A percentile compares a stretch with the other conserved stretches of the same genome.
Conservation (phyloP, 202 grass and related monocot species). For the Miscanthus sacchariflorus region DNA sequence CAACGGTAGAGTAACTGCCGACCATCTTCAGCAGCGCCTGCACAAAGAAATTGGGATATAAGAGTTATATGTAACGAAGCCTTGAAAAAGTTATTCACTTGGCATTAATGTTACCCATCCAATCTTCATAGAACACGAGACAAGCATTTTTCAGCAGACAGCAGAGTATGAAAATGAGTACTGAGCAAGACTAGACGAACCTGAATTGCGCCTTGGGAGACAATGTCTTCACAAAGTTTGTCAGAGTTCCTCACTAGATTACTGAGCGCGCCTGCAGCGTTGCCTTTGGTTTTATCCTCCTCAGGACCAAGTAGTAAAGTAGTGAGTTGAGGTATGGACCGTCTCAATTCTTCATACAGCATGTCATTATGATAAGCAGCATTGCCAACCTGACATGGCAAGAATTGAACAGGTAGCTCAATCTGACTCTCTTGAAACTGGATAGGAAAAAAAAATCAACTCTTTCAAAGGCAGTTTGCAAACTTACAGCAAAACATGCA, state of each 20-base stretch:
- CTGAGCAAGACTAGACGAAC: constrained; percentile 45
- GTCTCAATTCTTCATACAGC: constrained; percentile 82
- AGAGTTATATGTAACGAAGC: neutral
- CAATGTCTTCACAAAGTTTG: constrained; percentile 67
- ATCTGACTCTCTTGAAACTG: neutral
- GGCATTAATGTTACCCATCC: neutral
- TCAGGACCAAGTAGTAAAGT: constrained; percentile 76
- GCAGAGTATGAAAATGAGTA: constrained; percentile 23
- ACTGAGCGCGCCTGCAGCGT: constrained; percentile 91
- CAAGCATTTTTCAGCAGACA: neutral
- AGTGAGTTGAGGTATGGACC: constrained; percentile 85
- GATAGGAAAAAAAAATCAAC: neutral
- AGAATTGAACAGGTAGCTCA: neutral
- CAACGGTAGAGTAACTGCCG: constrained; percentile 68
- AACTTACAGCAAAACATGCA: constrained; percentile 98
- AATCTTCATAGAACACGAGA: neutral
- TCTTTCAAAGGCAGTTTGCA: neutral
- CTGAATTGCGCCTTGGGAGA: constrained; percentile 84
- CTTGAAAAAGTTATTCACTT: neutral
- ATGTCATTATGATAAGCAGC: constrained; percentile 96
- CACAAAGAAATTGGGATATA: neutral
- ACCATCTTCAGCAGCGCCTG: constrained; percentile 90
- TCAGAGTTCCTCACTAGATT: constrained; percentile 86
- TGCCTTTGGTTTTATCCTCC: constrained; percentile 98
- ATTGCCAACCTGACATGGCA: constrained; percentile 78